phyloP scores from a whole-genome alignment of 768 basidiomycete genomes.

The Leccinellum albellum region DNA sequence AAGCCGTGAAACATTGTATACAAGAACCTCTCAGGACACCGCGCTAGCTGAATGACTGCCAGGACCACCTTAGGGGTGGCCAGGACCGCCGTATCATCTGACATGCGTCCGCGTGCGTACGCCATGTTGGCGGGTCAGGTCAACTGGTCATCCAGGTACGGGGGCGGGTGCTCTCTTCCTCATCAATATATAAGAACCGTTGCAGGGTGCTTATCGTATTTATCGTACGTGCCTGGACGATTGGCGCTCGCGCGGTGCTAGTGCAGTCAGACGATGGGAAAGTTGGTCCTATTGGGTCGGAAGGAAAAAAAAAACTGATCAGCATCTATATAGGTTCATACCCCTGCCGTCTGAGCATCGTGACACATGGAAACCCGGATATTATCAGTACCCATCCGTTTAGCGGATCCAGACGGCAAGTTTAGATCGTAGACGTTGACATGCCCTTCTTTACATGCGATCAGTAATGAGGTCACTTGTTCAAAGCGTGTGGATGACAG shows the following conservation, averaged over 20 bases:
- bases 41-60: neutral
- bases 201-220: neutral
- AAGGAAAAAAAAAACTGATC: neutral
- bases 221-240: neutral
- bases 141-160: neutral
- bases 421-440: neutral
- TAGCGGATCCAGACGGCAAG: neutral
- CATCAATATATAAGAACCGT: neutral
- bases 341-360: neutral
- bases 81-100: neutral
- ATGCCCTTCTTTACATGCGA: neutral
- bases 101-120: neutral
- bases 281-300: neutral
- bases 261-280: neutral
- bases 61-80: too few species aligned
- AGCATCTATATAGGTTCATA: neutral
- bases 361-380: neutral
- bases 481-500: neutral
- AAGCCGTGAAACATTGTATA: neutral
- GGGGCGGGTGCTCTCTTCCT: neutral
- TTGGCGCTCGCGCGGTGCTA: neutral
- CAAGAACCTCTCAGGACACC: neutral
- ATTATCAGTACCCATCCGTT: neutral
- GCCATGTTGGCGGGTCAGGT: neutral
- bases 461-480: neutral